These are phyloP conservation scores for Macrolepiota fuliginosa DNA, from an alignment of 768 basidiomycete genomes.

Conservation along the genomic window DNA sequence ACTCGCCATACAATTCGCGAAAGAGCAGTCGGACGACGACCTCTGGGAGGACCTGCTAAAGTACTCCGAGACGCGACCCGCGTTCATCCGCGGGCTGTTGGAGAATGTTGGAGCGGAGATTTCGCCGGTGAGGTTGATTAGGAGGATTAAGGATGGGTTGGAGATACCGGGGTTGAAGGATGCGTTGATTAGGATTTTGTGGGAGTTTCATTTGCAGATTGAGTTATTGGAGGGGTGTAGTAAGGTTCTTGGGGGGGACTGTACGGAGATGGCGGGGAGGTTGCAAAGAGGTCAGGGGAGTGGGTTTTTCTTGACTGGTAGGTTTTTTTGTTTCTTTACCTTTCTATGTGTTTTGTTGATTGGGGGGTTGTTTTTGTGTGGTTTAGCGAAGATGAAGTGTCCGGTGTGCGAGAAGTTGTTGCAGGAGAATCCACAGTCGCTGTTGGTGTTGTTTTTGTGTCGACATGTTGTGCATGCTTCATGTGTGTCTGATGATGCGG, in stretches of 20 bases:
- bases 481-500: constrained; percentile 61
- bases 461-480: constrained; percentile 83
- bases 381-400: constrained; percentile 62
- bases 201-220: constrained; percentile 93
- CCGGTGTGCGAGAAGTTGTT: constrained; percentile 63
- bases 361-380: not conserved
- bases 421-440: constrained; percentile 53
- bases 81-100: constrained; percentile 90
- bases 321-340: constrained; percentile 22
- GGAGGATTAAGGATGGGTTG: constrained; percentile 92
- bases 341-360: not conserved
- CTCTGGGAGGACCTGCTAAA: constrained; percentile 95
- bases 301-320: constrained; percentile 78
- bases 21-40: constrained; percentile 95
- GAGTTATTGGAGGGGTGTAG: constrained; percentile 92
- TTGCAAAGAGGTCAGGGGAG: constrained; percentile 76
- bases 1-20: constrained; percentile 95
- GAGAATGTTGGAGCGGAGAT: constrained; percentile 98
- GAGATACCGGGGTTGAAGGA: constrained; percentile 95
- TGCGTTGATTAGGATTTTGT: constrained; percentile 94
- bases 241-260: constrained; percentile 82
- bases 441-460: constrained; percentile 81
- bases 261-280: constrained; percentile 61
- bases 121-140: constrained; percentile 90
- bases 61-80: constrained; percentile 94